Percentiles rank a stretch among this genome's conserved stretches.
phyloP scores from a whole-genome alignment of 768 basidiomycete genomes.

The Dioszegia crocea region DNA sequence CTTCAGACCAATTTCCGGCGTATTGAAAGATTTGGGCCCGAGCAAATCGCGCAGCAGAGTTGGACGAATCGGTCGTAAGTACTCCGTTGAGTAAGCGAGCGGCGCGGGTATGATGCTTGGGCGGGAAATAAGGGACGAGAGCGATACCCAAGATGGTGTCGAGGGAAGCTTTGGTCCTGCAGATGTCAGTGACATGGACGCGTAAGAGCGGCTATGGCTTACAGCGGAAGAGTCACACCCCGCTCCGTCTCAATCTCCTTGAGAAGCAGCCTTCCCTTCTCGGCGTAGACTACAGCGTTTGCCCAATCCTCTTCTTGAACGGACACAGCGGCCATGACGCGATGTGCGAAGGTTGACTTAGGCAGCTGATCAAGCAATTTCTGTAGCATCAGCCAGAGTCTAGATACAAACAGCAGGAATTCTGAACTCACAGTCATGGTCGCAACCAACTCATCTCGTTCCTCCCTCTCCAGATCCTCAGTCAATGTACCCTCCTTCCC shows the following conservation, averaged over 20 bases:
- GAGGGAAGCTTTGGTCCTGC: slow-evolving; percentile 54
- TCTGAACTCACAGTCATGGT: slow-evolving; percentile 59
- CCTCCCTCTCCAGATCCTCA: slow-evolving; percentile 48
- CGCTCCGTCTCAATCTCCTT: slow-evolving; percentile 58
- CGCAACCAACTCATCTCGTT: slow-evolving; percentile 61
- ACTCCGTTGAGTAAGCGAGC: slow-evolving; percentile 68
- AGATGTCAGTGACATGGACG: background rate
- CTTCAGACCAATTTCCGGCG: slow-evolving; percentile 64
- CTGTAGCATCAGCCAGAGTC: slow-evolving; percentile 23
- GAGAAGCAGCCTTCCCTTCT: slow-evolving; percentile 64
- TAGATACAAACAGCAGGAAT: background rate
- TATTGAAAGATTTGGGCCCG: slow-evolving; percentile 69
- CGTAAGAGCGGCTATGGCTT: slow-evolving; percentile 48
- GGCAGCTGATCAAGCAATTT: slow-evolving; percentile 49
- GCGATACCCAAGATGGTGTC: slow-evolving; percentile 69
- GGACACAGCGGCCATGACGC: slow-evolving; percentile 65
- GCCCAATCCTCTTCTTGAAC: slow-evolving; percentile 67
- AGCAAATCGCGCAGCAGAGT: slow-evolving; percentile 66
- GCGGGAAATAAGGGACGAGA: slow-evolving; percentile 78
- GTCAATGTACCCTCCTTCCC: slow-evolving; percentile 32
- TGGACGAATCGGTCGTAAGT: slow-evolving; percentile 60
- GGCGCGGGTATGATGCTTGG: slow-evolving; percentile 82
- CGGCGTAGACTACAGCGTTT: slow-evolving; percentile 66
- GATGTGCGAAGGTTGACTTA: slow-evolving; percentile 64
- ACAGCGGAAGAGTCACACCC: slow-evolving; percentile 56